Percentiles rank a stretch among this genome's conserved stretches.
Evolutionary conservation across 805 yeast genomes (phyloP).

Genomic region (Teunomyces aglyptinius): DNA sequence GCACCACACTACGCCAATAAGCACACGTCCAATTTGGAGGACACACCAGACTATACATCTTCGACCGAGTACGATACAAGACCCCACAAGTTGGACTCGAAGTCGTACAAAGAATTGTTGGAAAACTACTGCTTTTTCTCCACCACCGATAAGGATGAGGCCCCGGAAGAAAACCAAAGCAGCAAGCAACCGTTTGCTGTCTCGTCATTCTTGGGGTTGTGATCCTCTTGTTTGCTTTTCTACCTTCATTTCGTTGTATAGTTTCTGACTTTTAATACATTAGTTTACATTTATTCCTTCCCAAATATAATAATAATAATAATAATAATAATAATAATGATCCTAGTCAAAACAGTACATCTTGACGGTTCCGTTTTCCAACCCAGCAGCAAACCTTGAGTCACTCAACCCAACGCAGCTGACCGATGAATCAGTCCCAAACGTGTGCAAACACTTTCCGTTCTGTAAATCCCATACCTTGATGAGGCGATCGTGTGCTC

Average conservation of each 20-base stretch:
- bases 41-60: not conserved
- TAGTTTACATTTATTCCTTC: not conserved
- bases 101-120: slow-evolving; percentile 54
- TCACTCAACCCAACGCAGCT: slow-evolving; percentile 85
- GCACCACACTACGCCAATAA: not conserved
- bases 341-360: slow-evolving; percentile 72
- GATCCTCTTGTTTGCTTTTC: not conserved
- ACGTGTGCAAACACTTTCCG: slow-evolving; percentile 92
- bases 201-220: slow-evolving; percentile 7
- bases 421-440: slow-evolving; percentile 61
- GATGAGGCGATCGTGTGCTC: slow-evolving; percentile 87
- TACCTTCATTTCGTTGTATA: not conserved
- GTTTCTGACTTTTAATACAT: not conserved
- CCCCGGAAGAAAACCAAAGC: not conserved
- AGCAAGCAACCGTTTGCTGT: slow-evolving; percentile 5
- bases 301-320: no score
- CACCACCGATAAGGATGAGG: not conserved
- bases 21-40: not conserved
- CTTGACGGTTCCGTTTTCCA: slow-evolving; percentile 84
- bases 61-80: not conserved
- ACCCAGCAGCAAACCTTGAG: slow-evolving; percentile 84
- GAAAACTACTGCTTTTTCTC: slow-evolving; percentile 61
- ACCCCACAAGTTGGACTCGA: slow-evolving; percentile 35
- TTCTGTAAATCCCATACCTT: slow-evolving; percentile 96
- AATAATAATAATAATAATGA: not conserved